Base-by-base conservation (phyloP, 768 basidiomycete species). In the Mycena sanguinolenta region DNA sequence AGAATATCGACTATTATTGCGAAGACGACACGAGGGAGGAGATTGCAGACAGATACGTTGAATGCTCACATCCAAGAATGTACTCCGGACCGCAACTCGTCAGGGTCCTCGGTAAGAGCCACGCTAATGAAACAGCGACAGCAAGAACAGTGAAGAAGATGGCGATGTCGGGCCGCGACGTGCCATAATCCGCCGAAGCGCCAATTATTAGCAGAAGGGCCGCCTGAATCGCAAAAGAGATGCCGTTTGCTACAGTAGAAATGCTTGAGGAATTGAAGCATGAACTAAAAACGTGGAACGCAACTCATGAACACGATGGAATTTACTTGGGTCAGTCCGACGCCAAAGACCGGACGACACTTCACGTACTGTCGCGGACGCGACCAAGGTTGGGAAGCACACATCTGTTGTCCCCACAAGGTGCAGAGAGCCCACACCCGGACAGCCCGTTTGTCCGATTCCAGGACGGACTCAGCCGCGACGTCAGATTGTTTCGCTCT, bases 161-260 rank as follows among this genome's bases (percentile, higher is more conserved):
- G 0, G 91, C 90, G 73, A 94, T 93, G 74, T 92, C 92, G 3
- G 93, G 93, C 75, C 92, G 89, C 36, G 71, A 32, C 13, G 65
- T 76, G n/a, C 93, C 93, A 77, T 94, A 95, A 77, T 94, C 93
- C 0, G 92, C 92, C 90, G 92, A 94, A 4, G 92, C 91, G 5
- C 92, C 93, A 30, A 94, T 87, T 16, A 86, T 74, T 27, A 94
- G 79, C 44, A 95, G 80, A 19, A 94, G 75, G 19, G 85, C 86
- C 0, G 92, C 91, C 79, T 95, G 93, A 32, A 94, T 85, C 0
- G 91, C 92, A 75, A 94, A 94, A 69, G 90, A 91, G 50, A 95
- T 89, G 4, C 93, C 93, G 73, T 94, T 94, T 10, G 92, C 72
- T 73, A n/a, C n/a, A n/a, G 44, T 42, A 16, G 14, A 42, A 46